Percentiles rank a stretch among this genome's conserved stretches.
Evolutionary conservation across 352 stramenopile species (phyloP).

Genomic region (Globisporangium iwayamae): DNA sequence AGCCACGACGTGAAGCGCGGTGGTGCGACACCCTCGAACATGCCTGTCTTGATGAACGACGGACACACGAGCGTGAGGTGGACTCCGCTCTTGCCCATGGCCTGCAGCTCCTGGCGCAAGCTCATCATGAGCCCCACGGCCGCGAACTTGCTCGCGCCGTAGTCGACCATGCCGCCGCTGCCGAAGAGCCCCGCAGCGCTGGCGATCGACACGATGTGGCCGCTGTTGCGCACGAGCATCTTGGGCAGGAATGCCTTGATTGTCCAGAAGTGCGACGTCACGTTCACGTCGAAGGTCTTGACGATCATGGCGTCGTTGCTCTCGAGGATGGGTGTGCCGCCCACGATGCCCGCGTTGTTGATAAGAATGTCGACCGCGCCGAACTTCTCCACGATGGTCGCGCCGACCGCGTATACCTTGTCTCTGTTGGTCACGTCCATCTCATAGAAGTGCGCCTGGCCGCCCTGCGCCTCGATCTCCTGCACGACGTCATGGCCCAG

Average conservation of each 20-base stretch:
- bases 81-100: conserved; percentile 17
- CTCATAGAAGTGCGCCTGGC: conserved; percentile 24
- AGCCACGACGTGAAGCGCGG: conserved; percentile 35
- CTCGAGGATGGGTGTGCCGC: conserved; percentile 39
- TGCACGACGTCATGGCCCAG: conserved; percentile 25
- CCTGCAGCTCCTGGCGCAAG: conserved; percentile 47
- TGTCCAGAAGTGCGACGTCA: no score
- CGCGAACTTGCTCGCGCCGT: conserved; percentile 42
- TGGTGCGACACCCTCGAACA: conserved; percentile 54
- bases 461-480: conserved; percentile 29
- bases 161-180: conserved; percentile 37
- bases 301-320: no score
- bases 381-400: conserved; percentile 30
- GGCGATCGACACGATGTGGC: no score
- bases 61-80: conserved; percentile 55
- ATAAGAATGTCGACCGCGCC: conserved; percentile 41
- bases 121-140: conserved; percentile 37
- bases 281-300: no score
- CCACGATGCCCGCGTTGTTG: conserved; percentile 54
- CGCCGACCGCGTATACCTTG: conserved; percentile 24
- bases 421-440: conserved; percentile 36
- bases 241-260: no score
- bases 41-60: conserved; percentile 57
- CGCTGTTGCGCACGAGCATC: no score
- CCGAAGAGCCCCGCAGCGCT: conserved; percentile 19